Base-by-base conservation (phyloP, 192 early-diverging fungal genomes). In the Rhizophagus clarus region DNA sequence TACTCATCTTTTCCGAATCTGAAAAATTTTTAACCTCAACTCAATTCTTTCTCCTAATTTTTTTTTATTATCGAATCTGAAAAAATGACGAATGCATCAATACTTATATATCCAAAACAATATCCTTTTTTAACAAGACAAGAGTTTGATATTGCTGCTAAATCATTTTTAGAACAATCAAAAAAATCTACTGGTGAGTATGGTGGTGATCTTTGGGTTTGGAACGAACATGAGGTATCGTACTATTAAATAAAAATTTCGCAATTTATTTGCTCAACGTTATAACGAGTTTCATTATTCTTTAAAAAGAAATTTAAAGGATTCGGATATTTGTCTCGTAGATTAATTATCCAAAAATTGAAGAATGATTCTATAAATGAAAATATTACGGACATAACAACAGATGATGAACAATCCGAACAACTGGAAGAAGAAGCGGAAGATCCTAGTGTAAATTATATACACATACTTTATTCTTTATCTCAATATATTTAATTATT, bases 171-270 rank as follows among this genome's bases (percentile, higher is more conserved):
- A 24, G 49, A 61, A 79, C 77, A 79, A 71, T 69, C 77, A 61
- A 29, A n/a, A 68, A 49, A 60, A 34, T 20, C 68, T 24, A 29
- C 49, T 32, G 47, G 49, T 40, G 68, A 61, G 12, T 49, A 61
- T 24, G 49, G 45, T 32, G 66, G 49, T 40, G 68, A 61, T 10
- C 45, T 37, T 69, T 79, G 77, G 77, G 34, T 6, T 37, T 79
- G 77, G 77, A 29, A 70, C 34, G 77, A 79, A 24, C 77, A 79
- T 67, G 68, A 79, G 77, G 77, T 79, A n/a, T n/a, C 22, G 31
- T 42, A 31, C 62, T 6, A 14, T 64, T 37, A 67, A 47, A 49
- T 8, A 29, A 68, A 68, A 49, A 22, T 9, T n/a, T 20, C 8
- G 22, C 0, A 24, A 56, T 37, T 64, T 64, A n/a, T 64, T 12